These are phyloP conservation scores for Cornus florida DNA, from an alignment of 148 eudicot species.

Conservation along the genomic window DNA sequence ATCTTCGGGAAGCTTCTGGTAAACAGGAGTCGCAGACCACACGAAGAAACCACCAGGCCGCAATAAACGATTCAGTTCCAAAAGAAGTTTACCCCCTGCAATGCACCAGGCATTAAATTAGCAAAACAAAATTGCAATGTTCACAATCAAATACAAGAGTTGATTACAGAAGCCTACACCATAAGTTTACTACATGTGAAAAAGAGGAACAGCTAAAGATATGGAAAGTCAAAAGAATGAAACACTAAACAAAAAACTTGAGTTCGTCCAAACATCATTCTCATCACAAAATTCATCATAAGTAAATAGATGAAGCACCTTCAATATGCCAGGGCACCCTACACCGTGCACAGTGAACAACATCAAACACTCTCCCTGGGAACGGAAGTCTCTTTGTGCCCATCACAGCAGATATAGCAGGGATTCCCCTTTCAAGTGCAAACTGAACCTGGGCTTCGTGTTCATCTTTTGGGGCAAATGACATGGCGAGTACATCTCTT, in stretches of 20 bases:
- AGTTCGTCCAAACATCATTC: not conserved
- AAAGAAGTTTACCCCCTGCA: constrained; percentile 50
- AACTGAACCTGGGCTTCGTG: constrained; percentile 89
- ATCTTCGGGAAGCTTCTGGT: constrained; percentile 40
- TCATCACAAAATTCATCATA: constrained; percentile 2
- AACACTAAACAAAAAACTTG: not conserved
- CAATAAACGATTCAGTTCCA: constrained; percentile 49
- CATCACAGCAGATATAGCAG: constrained; percentile 94
- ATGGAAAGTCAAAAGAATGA: not conserved
- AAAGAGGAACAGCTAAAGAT: not conserved
- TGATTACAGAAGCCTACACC: too few species aligned
- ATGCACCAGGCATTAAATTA: constrained; percentile 3
- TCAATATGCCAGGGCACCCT: constrained; percentile 95
- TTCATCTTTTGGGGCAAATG: constrained; percentile 91
- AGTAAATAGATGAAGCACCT: constrained; percentile 44
- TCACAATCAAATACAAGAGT: not conserved
- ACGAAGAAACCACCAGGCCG: constrained; percentile 57
- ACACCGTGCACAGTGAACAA: constrained; percentile 93
- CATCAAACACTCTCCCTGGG: constrained; percentile 80
- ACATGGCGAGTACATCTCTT: constrained; percentile 57
- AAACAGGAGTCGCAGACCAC: constrained; percentile 58
- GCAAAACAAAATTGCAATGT: not conserved
- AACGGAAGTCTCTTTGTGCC: constrained; percentile 87
- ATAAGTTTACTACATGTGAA: not conserved
- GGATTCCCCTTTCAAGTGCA: constrained; percentile 83